Conservation (phyloP, 2,329 filamentous ascomycete genomes). For the Gaeumannomyces tritici region DNA sequence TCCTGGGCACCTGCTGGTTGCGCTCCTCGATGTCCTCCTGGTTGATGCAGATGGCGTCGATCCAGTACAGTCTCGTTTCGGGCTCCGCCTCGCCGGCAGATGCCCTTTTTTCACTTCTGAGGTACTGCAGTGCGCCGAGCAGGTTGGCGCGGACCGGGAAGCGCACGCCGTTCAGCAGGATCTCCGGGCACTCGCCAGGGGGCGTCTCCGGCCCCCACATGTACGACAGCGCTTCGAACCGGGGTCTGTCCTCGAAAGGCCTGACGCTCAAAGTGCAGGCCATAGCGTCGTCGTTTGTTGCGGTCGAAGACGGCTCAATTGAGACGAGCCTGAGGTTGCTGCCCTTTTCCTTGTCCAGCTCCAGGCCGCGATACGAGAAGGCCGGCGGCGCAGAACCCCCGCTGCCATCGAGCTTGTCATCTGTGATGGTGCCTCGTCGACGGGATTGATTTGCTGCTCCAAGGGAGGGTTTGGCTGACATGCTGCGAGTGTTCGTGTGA, state of each 20-base stretch:
- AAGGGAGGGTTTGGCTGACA: no score
- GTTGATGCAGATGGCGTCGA: slow-evolving; percentile 16
- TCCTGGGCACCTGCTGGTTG: slow-evolving; percentile 12
- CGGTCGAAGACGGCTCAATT: no score
- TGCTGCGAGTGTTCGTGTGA: no score
- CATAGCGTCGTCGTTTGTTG: background rate
- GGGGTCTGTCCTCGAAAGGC: slow-evolving; percentile 10
- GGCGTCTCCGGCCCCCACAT: slow-evolving; percentile 10
- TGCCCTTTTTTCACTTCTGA: slow-evolving; percentile 3
- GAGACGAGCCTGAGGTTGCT: no score
- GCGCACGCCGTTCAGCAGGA: slow-evolving; percentile 9
- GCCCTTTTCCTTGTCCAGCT: no score
- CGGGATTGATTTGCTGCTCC: no score
- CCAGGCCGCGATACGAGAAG: no score
- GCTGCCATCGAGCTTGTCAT: no score
- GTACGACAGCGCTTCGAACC: slow-evolving; percentile 17
- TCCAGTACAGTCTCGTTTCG: slow-evolving; percentile 8
- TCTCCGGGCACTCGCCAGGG: slow-evolving; percentile 4
- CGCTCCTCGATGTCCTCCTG: slow-evolving; percentile 13
- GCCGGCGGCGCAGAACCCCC: no score
- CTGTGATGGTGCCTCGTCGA: no score
- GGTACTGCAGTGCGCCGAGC: slow-evolving; percentile 9
- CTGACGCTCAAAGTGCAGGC: slow-evolving; percentile 8
- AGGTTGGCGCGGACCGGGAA: slow-evolving; percentile 10
- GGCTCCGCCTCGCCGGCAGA: no score